Conservation (phyloP, 2,329 filamentous ascomycete genomes). For the Colletotrichum sp. region DNA sequence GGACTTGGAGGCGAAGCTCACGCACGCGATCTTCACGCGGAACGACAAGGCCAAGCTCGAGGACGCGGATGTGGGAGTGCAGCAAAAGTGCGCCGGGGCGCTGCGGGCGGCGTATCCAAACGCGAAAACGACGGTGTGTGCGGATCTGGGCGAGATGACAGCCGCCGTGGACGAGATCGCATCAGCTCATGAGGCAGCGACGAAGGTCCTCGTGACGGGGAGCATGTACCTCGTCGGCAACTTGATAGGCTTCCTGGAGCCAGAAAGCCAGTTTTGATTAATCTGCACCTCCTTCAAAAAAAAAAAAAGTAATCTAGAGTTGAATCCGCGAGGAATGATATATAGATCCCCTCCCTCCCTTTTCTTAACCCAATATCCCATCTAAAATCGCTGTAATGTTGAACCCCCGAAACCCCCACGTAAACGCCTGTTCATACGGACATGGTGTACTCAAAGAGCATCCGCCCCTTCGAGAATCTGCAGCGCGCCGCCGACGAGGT, state of each 20-base stretch:
- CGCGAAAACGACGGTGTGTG: constrained; percentile 43
- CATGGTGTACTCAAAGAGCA: neutral
- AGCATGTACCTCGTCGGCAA: constrained; percentile 69
- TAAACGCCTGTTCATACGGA: neutral
- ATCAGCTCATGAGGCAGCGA: constrained; percentile 28
- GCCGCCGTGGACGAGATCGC: constrained; percentile 61
- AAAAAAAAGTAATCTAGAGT: neutral
- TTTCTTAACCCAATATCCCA: neutral
- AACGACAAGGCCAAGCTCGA: constrained; percentile 27
- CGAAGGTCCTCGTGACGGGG: constrained; percentile 60
- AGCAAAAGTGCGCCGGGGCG: constrained; percentile 55
- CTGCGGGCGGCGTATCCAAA: constrained; percentile 52
- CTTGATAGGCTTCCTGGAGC: constrained; percentile 53
- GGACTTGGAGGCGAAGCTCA: constrained; percentile 52
- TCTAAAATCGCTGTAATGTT: neutral
- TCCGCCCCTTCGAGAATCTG: constrained; percentile 13
- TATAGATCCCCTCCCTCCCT: constrained; percentile 37
- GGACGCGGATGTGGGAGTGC: constrained; percentile 55
- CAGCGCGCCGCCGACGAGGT: constrained; percentile 81
- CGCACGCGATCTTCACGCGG: constrained; percentile 71
- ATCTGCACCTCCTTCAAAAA: neutral
- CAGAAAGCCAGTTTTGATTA: neutral
- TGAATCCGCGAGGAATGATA: constrained; percentile 10
- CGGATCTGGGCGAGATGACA: constrained; percentile 33
- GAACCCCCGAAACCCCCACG: neutral